Conservation (phyloP, 2,329 filamentous ascomycete species). For the Escovopsis sp. region DNA sequence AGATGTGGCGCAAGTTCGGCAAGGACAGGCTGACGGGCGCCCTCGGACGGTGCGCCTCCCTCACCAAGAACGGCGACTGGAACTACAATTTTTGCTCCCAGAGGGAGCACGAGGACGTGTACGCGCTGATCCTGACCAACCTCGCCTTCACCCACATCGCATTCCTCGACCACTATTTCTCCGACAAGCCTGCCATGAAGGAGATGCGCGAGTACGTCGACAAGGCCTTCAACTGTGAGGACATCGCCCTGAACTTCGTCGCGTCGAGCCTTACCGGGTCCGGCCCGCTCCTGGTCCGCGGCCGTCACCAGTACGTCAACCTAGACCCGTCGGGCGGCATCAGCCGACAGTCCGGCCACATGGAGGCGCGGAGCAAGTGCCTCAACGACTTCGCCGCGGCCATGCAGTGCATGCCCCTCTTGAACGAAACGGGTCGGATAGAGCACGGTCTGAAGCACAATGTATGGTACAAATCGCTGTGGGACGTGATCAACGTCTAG, state of each 20-base stretch:
- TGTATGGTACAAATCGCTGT: conserved; percentile 7
- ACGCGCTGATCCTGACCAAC: conserved; percentile 23
- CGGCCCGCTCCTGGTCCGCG: conserved; percentile 21
- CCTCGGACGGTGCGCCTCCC: conserved; percentile 19
- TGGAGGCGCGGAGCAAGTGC: conserved; percentile 21
- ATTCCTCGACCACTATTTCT: conserved; percentile 24
- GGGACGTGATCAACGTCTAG: conserved; percentile 3
- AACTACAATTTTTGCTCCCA: conserved; percentile 20
- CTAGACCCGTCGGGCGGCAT: conserved; percentile 18
- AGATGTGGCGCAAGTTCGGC: conserved; percentile 25
- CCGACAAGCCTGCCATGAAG: conserved; percentile 15
- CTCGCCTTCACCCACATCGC: conserved; percentile 23
- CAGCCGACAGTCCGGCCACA: conserved; percentile 18
- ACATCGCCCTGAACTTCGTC: conserved; percentile 26
- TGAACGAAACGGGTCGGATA: conserved; percentile 19
- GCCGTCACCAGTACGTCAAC: conserved; percentile 18
- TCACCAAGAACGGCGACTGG: conserved; percentile 14
- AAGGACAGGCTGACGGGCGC: conserved; percentile 20
- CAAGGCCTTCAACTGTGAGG: conserved; percentile 25
- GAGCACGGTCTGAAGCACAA: conserved; percentile 14
- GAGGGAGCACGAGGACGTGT: conserved; percentile 14
- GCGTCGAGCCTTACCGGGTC: conserved; percentile 19
- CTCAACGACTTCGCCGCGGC: conserved; percentile 20
- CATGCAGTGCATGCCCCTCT: conserved; percentile 20
- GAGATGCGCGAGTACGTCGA: conserved; percentile 24